phyloP scores from a whole-genome alignment of 2,329 filamentous ascomycete species.

The Penicillium thymicola region DNA sequence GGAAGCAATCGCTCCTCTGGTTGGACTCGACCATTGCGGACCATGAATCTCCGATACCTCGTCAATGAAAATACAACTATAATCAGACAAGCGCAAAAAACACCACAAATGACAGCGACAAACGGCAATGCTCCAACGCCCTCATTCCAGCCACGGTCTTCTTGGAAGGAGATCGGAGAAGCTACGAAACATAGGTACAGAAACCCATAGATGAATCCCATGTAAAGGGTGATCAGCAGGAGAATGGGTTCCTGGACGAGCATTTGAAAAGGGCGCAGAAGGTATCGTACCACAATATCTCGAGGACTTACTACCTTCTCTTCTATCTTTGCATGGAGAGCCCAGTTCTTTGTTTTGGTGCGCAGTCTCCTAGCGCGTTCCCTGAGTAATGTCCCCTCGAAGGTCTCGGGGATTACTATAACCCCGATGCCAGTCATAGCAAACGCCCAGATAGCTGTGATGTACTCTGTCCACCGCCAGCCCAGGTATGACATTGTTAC shows the following conservation, averaged over 20 bases:
- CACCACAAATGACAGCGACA: constrained; percentile 46
- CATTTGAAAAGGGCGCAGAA: constrained; percentile 23
- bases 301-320: constrained; percentile 8
- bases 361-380: constrained; percentile 45
- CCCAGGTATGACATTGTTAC: constrained; percentile 49
- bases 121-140: constrained; percentile 48
- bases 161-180: constrained; percentile 38
- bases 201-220: constrained; percentile 35
- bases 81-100: constrained; percentile 31
- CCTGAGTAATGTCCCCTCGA: constrained; percentile 41
- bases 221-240: constrained; percentile 43
- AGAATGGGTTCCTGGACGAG: constrained; percentile 44
- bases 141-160: constrained; percentile 42
- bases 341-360: constrained; percentile 46
- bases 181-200: constrained; percentile 34
- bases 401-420: constrained; percentile 52
- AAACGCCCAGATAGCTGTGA: constrained; percentile 50
- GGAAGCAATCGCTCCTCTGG: constrained; percentile 46
- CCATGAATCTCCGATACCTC: constrained; percentile 25
- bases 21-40: constrained; percentile 16
- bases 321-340: constrained; percentile 37
- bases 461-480: constrained; percentile 58
- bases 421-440: constrained; percentile 44
- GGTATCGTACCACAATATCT: constrained; percentile 9
- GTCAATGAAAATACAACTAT: constrained; percentile 34